Percentiles rank a stretch among this genome's conserved stretches.
phyloP scores from a whole-genome alignment of 2,329 filamentous ascomycete genomes.

The Polytolypa hystricis region DNA sequence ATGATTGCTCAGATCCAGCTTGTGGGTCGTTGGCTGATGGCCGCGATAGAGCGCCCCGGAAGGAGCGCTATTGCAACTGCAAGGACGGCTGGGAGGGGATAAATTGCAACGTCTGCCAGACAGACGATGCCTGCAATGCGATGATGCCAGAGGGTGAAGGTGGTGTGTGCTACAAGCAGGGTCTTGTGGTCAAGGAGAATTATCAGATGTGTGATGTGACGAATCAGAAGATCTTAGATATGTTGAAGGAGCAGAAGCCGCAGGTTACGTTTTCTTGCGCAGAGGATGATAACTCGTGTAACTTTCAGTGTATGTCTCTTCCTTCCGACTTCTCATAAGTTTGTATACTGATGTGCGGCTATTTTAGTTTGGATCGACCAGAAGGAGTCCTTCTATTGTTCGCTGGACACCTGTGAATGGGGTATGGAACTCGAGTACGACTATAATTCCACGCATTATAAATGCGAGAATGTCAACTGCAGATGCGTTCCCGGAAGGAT shows the following conservation, averaged over 20 bases:
- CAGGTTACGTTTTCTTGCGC: slow-evolving; percentile 93
- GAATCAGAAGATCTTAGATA: slow-evolving; percentile 82
- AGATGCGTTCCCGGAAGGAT: slow-evolving; percentile 82
- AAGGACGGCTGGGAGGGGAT: slow-evolving; percentile 91
- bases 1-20: slow-evolving; percentile 84
- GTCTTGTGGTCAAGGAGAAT: slow-evolving; percentile 84
- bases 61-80: slow-evolving; percentile 65
- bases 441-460: slow-evolving; percentile 73
- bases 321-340: not conserved
- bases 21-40: slow-evolving; percentile 82
- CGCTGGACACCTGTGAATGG: slow-evolving; percentile 69
- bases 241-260: slow-evolving; percentile 72
- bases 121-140: slow-evolving; percentile 71
- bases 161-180: slow-evolving; percentile 85
- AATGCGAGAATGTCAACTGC: slow-evolving; percentile 75
- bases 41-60: slow-evolving; percentile 62
- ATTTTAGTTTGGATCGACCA: slow-evolving; percentile 81
- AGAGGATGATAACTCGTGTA: slow-evolving; percentile 62
- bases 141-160: slow-evolving; percentile 74
- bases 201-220: slow-evolving; percentile 97
- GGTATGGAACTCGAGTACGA: slow-evolving; percentile 55
- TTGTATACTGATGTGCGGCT: slow-evolving; percentile 1
- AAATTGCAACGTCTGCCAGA: slow-evolving; percentile 93
- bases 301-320: slow-evolving; percentile 71
- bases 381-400: slow-evolving; percentile 91